These are phyloP conservation scores for Vigna reflexopilosa DNA, from an alignment of 306 rosid species.

Conservation along the genomic window DNA sequence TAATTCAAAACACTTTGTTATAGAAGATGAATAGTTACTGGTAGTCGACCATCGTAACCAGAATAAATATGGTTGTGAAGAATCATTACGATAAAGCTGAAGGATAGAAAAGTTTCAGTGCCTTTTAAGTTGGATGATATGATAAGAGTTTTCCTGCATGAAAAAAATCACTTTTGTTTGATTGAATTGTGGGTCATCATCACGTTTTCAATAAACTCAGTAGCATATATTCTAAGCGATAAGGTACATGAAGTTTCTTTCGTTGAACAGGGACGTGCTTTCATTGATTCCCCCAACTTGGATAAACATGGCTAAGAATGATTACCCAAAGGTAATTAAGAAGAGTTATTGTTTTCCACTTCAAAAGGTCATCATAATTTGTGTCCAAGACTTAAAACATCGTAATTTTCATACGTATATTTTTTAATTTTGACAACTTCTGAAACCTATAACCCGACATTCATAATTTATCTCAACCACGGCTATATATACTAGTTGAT, in stretches of 20 bases:
- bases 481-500: conserved; percentile 25
- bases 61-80: too few relatives aligned
- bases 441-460: conserved; percentile 6
- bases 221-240: conserved; percentile 24
- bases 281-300: not conserved
- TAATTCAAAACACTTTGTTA: too few relatives aligned
- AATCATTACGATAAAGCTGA: too few relatives aligned
- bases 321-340: not conserved
- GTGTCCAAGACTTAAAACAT: conserved; percentile 18
- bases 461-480: not conserved
- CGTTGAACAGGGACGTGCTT: conserved; percentile 24
- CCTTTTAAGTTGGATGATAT: too few relatives aligned
- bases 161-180: not conserved
- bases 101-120: too few relatives aligned
- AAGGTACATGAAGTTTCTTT: conserved; percentile 26
- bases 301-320: not conserved
- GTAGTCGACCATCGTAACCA: too few relatives aligned
- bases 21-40: too few relatives aligned
- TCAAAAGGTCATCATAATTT: not conserved
- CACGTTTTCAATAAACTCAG: conserved; percentile 11
- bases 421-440: too few relatives aligned
- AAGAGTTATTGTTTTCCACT: not conserved
- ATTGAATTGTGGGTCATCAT: conserved; percentile 38
- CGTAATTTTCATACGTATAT: too few relatives aligned
- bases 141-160: not conserved